These are phyloP conservation scores for Gossypium sturtianum DNA, from an alignment of 345 rosid genomes.

Conservation along the genomic window DNA sequence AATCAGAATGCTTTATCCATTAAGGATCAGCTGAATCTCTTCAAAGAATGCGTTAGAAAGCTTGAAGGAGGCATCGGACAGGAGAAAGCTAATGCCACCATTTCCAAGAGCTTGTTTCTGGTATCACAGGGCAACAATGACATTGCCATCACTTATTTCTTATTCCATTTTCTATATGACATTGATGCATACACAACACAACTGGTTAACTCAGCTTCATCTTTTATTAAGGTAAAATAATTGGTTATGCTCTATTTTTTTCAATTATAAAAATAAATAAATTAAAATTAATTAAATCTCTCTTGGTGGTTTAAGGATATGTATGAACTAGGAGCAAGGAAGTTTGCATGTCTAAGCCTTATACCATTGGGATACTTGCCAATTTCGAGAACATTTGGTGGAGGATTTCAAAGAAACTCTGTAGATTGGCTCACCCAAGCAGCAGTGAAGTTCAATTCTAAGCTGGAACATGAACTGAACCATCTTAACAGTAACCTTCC, in stretches of 20 bases:
- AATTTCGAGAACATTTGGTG: background rate
- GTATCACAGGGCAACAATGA: slow-evolving; percentile 22
- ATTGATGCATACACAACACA: slow-evolving; percentile 3
- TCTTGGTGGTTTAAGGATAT: slow-evolving; percentile 12
- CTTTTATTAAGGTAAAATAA: slow-evolving; percentile 15
- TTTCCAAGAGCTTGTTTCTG: slow-evolving; percentile 8
- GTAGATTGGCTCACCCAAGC: background rate
- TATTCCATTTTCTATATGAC: background rate
- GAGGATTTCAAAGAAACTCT: background rate
- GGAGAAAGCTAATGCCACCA: slow-evolving; percentile 4
- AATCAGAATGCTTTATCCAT: background rate
- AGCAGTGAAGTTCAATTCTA: slow-evolving; percentile 21
- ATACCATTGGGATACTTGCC: slow-evolving; percentile 24
- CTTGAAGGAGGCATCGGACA: slow-evolving; percentile 9
- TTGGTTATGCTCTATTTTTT: background rate
- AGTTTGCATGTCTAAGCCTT: slow-evolving; percentile 6
- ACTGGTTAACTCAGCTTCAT: slow-evolving; percentile 9
- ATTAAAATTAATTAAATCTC: background rate
- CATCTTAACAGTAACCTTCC: slow-evolving; percentile 4
- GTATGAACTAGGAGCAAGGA: slow-evolving; percentile 22
- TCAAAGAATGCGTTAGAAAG: slow-evolving; percentile 15
- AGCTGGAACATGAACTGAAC: slow-evolving; percentile 9
- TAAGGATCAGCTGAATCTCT: slow-evolving; percentile 5
- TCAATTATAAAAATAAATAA: background rate
- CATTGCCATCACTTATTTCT: slow-evolving; percentile 8